These are phyloP conservation scores for Wickerhamomyces ciferrii DNA, from an alignment of 805 yeast genomes.

Conservation along the genomic window DNA sequence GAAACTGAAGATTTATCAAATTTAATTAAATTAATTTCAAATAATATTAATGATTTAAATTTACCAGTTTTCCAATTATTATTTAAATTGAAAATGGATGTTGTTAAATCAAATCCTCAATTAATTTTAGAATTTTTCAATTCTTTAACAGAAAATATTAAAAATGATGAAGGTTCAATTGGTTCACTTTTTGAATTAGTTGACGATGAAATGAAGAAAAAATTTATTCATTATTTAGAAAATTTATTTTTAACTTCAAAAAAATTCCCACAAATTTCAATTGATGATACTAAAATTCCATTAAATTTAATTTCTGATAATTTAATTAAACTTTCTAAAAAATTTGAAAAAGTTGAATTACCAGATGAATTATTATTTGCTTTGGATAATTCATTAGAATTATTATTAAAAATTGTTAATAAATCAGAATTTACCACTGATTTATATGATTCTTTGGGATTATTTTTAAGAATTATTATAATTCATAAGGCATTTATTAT, in stretches of 20 bases:
- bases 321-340: constrained; percentile 15
- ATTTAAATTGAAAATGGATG: constrained; percentile 24
- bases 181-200: constrained; percentile 36
- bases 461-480: constrained; percentile 49
- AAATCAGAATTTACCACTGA: constrained; percentile 11
- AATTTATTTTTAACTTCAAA: constrained; percentile 35
- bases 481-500: constrained; percentile 51
- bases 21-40: constrained; percentile 17
- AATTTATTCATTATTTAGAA: constrained; percentile 32
- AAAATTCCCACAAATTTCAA: constrained; percentile 28
- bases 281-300: neutral
- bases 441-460: constrained; percentile 30
- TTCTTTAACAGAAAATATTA: constrained; percentile 5
- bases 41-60: constrained; percentile 31
- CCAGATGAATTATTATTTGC: constrained; percentile 36
- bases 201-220: constrained; percentile 24
- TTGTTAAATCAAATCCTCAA: constrained; percentile 7
- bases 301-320: constrained; percentile 9
- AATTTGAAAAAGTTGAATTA: constrained; percentile 6
- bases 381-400: constrained; percentile 33
- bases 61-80: constrained; percentile 36
- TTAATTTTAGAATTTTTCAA: constrained; percentile 8
- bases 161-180: constrained; percentile 12
- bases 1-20: constrained; percentile 1
- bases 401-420: constrained; percentile 21